These are phyloP conservation scores for Nigrospora oryzae DNA, from an alignment of 2,329 filamentous ascomycete species.

Conservation along the genomic window DNA sequence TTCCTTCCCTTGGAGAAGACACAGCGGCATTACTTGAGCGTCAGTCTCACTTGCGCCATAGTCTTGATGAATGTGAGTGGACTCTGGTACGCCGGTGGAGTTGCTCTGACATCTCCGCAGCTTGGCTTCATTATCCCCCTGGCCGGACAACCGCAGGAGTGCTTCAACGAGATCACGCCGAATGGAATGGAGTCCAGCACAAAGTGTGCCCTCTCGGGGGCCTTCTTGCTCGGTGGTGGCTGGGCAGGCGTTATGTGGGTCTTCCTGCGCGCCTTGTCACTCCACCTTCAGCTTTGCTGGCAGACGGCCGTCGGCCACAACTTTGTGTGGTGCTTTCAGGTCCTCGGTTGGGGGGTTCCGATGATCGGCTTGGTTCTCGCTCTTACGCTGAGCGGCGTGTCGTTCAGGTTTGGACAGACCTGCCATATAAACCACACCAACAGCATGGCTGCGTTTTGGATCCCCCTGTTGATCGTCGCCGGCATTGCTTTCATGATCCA, in stretches of 20 bases:
- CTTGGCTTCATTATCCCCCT: slow-evolving; percentile 88
- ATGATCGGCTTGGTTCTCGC: slow-evolving; percentile 66
- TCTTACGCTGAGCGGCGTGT: slow-evolving; percentile 80
- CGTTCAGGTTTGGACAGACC: slow-evolving; percentile 82
- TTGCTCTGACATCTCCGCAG: slow-evolving; percentile 29
- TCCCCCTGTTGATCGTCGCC: slow-evolving; percentile 63
- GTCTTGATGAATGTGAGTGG: slow-evolving; percentile 68
- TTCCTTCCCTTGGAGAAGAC: slow-evolving; percentile 82
- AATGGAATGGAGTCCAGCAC: slow-evolving; percentile 79
- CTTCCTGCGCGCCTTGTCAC: slow-evolving; percentile 79
- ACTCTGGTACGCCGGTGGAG: not conserved
- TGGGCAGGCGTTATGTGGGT: slow-evolving; percentile 83
- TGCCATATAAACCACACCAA: slow-evolving; percentile 92
- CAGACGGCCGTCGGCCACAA: slow-evolving; percentile 77
- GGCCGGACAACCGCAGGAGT: slow-evolving; percentile 69
- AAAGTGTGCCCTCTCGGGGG: slow-evolving; percentile 81
- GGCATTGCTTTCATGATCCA: slow-evolving; percentile 59
- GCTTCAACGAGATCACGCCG: slow-evolving; percentile 83
- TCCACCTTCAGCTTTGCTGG: slow-evolving; percentile 98
- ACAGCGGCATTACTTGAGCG: slow-evolving; percentile 84
- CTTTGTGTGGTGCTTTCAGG: slow-evolving; percentile 82
- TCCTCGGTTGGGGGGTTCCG: slow-evolving; percentile 77
- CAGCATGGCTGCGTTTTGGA: slow-evolving; percentile 81
- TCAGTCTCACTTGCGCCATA: slow-evolving; percentile 72
- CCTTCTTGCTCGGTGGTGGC: slow-evolving; percentile 78